A percentile compares a stretch with the other conserved stretches of the same genome.
phyloP scores from a whole-genome alignment of 2,329 filamentous ascomycete genomes.

The Neofusicoccum cordaticola region DNA sequence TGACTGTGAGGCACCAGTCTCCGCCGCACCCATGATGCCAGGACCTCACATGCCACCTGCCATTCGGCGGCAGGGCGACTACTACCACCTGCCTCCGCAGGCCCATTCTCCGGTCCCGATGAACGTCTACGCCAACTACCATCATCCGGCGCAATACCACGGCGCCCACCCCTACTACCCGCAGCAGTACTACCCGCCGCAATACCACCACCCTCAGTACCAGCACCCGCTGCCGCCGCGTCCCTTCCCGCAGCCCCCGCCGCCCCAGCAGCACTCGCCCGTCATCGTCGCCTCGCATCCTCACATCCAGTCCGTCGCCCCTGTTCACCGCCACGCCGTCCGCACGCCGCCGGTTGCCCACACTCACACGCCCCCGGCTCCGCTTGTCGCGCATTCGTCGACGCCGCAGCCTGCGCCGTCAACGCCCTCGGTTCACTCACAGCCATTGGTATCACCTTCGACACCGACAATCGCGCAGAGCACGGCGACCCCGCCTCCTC shows the following conservation, averaged over 20 bases:
- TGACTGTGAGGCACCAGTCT: conserved; percentile 38
- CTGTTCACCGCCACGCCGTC: conserved; percentile 38
- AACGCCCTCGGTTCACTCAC: conserved; percentile 35
- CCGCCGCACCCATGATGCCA: conserved; percentile 70
- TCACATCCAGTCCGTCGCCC: conserved; percentile 49
- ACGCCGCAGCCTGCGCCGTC: conserved; percentile 25
- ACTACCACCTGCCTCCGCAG: conserved; percentile 35
- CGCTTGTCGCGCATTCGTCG: conserved; percentile 17
- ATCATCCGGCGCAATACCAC: conserved; percentile 26
- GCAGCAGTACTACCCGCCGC: conserved; percentile 27
- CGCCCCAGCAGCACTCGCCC: conserved; percentile 35
- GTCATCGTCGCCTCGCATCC: conserved; percentile 47
- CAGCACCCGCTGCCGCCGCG: conserved; percentile 41
- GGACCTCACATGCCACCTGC: conserved; percentile 53
- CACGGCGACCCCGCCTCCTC: conserved; percentile 29
- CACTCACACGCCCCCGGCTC: conserved; percentile 28
- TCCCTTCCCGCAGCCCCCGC: conserved; percentile 27
- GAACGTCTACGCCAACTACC: conserved; percentile 35
- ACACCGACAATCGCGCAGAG: conserved; percentile 31
- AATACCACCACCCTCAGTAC: conserved; percentile 39
- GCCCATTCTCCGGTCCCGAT: conserved; percentile 38
- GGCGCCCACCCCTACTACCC: conserved; percentile 39
- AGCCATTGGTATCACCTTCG: conserved; percentile 31
- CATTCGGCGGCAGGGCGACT: conserved; percentile 41
- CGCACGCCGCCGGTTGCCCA: conserved; percentile 33